Evolutionary conservation across 305 asterid genomes (phyloP).

Genomic region (Rubia balearica): DNA sequence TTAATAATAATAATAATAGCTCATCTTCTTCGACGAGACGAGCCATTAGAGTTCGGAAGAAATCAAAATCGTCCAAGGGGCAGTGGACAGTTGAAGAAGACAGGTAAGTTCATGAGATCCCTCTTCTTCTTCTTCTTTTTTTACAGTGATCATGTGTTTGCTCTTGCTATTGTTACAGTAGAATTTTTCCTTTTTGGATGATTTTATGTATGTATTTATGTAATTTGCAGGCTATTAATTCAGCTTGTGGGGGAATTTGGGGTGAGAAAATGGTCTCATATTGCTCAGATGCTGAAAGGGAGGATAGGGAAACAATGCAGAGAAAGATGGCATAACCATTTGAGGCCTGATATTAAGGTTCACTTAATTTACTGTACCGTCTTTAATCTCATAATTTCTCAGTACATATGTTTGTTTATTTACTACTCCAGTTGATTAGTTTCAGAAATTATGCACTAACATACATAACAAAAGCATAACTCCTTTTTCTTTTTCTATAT

Average conservation of each 20-base stretch:
- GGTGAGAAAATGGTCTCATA: slow-evolving; percentile 76
- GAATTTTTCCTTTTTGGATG: neutral
- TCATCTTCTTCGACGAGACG: slow-evolving; percentile 25
- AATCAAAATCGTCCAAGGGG: slow-evolving; percentile 61
- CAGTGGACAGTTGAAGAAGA: slow-evolving; percentile 94
- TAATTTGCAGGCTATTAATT: slow-evolving; percentile 41
- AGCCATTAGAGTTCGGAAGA: slow-evolving; percentile 32
- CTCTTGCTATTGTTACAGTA: too few species aligned
- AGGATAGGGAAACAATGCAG: slow-evolving; percentile 96
- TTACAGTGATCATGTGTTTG: neutral
- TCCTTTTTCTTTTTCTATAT: neutral
- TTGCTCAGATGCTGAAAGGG: slow-evolving; percentile 72
- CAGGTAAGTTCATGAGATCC: slow-evolving; percentile 30
- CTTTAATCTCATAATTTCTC: neutral
- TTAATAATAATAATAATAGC: slow-evolving; percentile 6
- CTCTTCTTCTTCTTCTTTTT: too few species aligned
- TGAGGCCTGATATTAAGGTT: slow-evolving; percentile 86
- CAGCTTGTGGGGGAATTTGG: slow-evolving; percentile 77
- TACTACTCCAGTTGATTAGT: neutral
- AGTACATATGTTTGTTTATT: neutral
- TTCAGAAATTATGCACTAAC: neutral
- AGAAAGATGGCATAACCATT: slow-evolving; percentile 96
- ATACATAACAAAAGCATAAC: neutral
- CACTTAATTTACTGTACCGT: neutral
- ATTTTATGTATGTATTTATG: neutral